Percentiles rank a stretch among this genome's conserved stretches.
Conservation (phyloP, 371 early-diverging fungal species). For the Mucor mucedo region DNA sequence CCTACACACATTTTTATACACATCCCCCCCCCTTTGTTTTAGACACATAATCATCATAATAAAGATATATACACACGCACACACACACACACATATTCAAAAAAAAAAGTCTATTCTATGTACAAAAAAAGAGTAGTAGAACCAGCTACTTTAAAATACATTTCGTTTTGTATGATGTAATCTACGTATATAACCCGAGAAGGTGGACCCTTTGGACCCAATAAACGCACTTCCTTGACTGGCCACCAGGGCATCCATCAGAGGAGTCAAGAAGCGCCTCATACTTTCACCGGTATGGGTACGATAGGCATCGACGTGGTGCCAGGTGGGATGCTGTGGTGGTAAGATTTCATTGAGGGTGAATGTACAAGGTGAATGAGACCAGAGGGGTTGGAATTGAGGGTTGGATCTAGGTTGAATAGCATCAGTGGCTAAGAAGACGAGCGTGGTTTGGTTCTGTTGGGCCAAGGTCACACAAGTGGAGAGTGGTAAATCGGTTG, state of each 20-base stretch:
- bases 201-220: slow-evolving; percentile 37
- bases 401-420: slow-evolving; percentile 46
- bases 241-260: slow-evolving; percentile 37
- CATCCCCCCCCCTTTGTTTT: too few relatives aligned
- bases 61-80: neutral
- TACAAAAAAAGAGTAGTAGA: slow-evolving; percentile 1
- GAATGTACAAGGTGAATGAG: slow-evolving; percentile 62
- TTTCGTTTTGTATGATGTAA: slow-evolving; percentile 24
- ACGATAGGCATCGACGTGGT: slow-evolving; percentile 27
- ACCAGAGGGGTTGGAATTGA: slow-evolving; percentile 42
- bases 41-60: too few relatives aligned
- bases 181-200: slow-evolving; percentile 38
- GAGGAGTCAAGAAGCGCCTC: slow-evolving; percentile 31
- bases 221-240: slow-evolving; percentile 35
- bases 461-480: slow-evolving; percentile 33
- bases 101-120: neutral
- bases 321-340: slow-evolving; percentile 24
- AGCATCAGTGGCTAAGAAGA: slow-evolving; percentile 67
- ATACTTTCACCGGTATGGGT: slow-evolving; percentile 29
- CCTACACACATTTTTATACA: too few relatives aligned
- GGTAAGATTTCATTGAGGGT: slow-evolving; percentile 54
- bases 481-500: neutral
- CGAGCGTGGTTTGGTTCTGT: slow-evolving; percentile 32
- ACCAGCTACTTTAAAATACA: slow-evolving; percentile 1
- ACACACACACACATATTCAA: neutral